Percentiles rank a stretch among this genome's conserved stretches.
Conservation (phyloP, 345 rosid species). For the Durio zibethinus region DNA sequence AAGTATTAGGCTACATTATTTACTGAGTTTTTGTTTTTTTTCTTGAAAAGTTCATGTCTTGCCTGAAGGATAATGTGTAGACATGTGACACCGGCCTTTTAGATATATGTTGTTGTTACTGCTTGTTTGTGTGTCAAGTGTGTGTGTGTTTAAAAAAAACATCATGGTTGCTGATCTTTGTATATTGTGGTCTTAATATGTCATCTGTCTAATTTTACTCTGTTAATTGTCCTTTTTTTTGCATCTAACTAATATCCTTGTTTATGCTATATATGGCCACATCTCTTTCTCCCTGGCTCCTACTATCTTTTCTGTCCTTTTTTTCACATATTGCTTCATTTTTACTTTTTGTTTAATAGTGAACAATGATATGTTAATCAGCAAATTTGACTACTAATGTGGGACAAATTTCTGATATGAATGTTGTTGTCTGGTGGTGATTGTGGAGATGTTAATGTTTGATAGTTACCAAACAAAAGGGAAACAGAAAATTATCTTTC, state of each 20-base stretch:
- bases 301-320: background rate
- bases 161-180: background rate
- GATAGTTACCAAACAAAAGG: background rate
- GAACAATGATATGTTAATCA: background rate
- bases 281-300: background rate
- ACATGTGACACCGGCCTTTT: background rate
- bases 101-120: background rate
- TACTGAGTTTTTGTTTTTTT: background rate
- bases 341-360: background rate
- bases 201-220: background rate
- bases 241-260: background rate
- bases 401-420: background rate
- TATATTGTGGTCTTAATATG: background rate
- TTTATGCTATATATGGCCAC: background rate
- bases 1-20: background rate
- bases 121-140: background rate
- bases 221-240: background rate
- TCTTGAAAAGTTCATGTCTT: background rate
- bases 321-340: background rate
- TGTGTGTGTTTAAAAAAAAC: background rate
- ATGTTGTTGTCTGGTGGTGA: background rate
- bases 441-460: background rate
- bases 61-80: background rate
- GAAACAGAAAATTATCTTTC: background rate
- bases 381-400: background rate